Evolutionary conservation across 208 protist genomes (phyloP), one percentile per base, ranked within the genome.

Genomic region (Trypanosoma boissoni): DNA sequence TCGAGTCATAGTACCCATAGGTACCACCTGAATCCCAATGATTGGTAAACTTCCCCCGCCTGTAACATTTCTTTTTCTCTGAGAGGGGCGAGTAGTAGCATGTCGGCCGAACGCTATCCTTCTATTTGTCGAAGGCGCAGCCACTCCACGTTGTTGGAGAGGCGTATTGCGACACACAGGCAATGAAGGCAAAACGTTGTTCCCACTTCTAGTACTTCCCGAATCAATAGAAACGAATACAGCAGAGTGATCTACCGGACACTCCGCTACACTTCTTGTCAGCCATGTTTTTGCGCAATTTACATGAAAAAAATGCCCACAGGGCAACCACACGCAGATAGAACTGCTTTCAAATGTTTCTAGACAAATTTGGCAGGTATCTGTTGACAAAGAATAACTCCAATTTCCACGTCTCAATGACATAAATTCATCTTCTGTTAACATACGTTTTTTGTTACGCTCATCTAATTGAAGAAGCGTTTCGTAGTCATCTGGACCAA

Each of bases 401-500:
- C 72, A 83, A 18, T 42, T 39, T 26, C 27, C 52, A 23, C 52
- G 41, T 44, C 61, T 58, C 21, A 89, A 49, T 1, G 29, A 14
- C 26, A 51, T 51, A 42, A 79, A 68, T 43, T 80, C 58, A 16
- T 46, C 18, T 28, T 39, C 29, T 0, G 74, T 66, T n/a, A 81
- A 53, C 9, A 69, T 54, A 58, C 51, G 41, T 10, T 56, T 63
- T 61, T 62, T 10, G 37, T 67, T 68, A 32, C 56, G 16, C 9
- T 61, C 65, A 36, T 91, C 88, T 42, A 91, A 50, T 16, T 63
- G 50, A 34, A 86, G 42, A 32, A 94, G 76, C 0, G 53, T 46
- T 14, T 89, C 79, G 55, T 94, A 94, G 58, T 94, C 88, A 51
- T 94, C 77, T 0, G 83, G 88, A 45, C 83, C 71, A 29, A 94